Evolutionary conservation across 2,329 filamentous ascomycete genomes (phyloP), one percentile per base, ranked within the genome.

Genomic region (Myriosclerotinia scirpicola): DNA sequence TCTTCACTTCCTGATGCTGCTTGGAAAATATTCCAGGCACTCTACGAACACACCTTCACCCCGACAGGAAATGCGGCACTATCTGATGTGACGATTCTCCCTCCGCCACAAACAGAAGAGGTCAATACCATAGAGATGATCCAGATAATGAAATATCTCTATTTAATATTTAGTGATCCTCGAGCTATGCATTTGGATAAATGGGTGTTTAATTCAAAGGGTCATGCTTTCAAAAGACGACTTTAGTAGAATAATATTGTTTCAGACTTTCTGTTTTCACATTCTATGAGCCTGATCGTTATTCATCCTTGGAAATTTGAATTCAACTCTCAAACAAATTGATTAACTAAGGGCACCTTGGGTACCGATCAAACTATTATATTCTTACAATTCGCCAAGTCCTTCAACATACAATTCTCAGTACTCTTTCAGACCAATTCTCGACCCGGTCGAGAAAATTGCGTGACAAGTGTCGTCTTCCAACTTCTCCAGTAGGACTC

Each of bases 81-180:
- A 20, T 69, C 73, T 5, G 78, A 82, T 68, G 79, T 81, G n/a
- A 74, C 67, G 63, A 52, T 65, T 34, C 17, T 26, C 2, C 67
- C 59, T 34, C 69, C 72, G 2, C 53, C 17, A 20, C 66, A 77
- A 60, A 75, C 78, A 54, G 85, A 89, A 72, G 79, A 80, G 26
- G 84, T 85, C 78, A 86, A 89, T 75, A 69, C 65, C 70, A 89
- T 87, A 75, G 81, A 87, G 76, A 86, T 88, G 71, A 87, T 86
- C 0, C 86, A 89, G 75, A 84, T 87, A 63, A 70, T 89, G 73
- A 89, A 89, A 77, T 89, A 89, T 72, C 78, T 81, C 22, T 89
- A 86, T 75, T 70, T 88, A 69, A 82, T 84, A 2, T 77, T 74
- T 36, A 68, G 70, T n/a, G 73, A 87, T 55, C 82, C 83, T 2